These are phyloP conservation scores for Candida anglica DNA, from an alignment of 805 yeast genomes.

Conservation along the genomic window DNA sequence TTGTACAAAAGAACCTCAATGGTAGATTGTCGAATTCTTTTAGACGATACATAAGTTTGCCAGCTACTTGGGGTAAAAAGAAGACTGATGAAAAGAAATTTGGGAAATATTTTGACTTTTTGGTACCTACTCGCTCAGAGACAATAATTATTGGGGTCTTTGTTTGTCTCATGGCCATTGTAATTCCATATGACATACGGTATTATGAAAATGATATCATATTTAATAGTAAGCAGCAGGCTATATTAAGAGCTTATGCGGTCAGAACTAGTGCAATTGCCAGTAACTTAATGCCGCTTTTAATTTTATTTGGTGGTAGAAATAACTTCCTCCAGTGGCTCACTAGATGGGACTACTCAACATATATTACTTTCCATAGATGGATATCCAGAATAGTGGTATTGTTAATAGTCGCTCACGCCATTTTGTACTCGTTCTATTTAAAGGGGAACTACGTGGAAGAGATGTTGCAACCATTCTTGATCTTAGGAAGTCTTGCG, in stretches of 20 bases:
- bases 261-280: conserved; percentile 32
- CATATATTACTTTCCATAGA: conserved; percentile 23
- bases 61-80: conserved; percentile 29
- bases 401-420: conserved; percentile 23
- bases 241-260: conserved; percentile 38
- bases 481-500: conserved; percentile 26
- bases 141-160: conserved; percentile 28
- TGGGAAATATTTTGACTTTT: conserved; percentile 18
- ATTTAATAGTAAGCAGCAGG: conserved; percentile 24
- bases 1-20: conserved; percentile 12
- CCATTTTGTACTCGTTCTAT: conserved; percentile 8
- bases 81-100: conserved; percentile 24
- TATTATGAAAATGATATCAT: conserved; percentile 31
- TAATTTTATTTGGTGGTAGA: conserved; percentile 33
- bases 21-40: conserved; percentile 26
- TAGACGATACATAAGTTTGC: conserved; percentile 32
- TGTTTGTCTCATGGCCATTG: conserved; percentile 21
- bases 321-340: conserved; percentile 35
- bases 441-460: conserved; percentile 6
- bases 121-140: conserved; percentile 40
- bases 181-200: conserved; percentile 19
- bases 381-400: conserved; percentile 24
- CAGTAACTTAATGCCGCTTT: conserved; percentile 25
- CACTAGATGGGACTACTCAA: conserved; percentile 33
- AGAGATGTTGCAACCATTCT: conserved; percentile 8